Evolutionary conservation across 2,329 filamentous ascomycete genomes (phyloP).

Genomic region (Sclerotinia nivalis): DNA sequence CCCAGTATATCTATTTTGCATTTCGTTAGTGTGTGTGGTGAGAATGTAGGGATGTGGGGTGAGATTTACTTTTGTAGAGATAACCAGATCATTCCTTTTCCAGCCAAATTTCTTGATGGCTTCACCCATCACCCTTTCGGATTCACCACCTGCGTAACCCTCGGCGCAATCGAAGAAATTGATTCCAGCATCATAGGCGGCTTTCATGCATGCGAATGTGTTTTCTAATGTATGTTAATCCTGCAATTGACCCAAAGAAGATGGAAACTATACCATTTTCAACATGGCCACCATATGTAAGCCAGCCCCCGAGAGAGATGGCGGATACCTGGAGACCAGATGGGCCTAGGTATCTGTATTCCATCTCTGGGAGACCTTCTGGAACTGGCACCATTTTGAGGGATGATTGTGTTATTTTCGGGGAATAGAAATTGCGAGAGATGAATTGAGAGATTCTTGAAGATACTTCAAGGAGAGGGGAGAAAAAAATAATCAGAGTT

Average conservation of each 20-base stretch:
- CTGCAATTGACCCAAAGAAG: background rate
- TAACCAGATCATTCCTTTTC: slow-evolving; percentile 58
- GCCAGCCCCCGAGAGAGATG: slow-evolving; percentile 70
- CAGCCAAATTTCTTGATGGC: slow-evolving; percentile 58
- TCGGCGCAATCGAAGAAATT: slow-evolving; percentile 62
- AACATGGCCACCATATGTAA: slow-evolving; percentile 75
- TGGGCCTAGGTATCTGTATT: slow-evolving; percentile 70
- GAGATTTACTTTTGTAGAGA: slow-evolving; percentile 53
- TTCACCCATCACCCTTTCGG: slow-evolving; percentile 55
- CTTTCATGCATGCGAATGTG: slow-evolving; percentile 61
- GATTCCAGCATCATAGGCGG: slow-evolving; percentile 57
- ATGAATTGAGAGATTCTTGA: background rate
- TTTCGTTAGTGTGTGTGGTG: slow-evolving; percentile 16
- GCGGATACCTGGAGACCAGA: slow-evolving; percentile 74
- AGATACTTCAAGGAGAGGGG: background rate
- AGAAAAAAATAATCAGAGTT: background rate
- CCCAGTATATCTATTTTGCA: slow-evolving; percentile 60
- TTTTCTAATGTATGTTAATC: slow-evolving; percentile 47
- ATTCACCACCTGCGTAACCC: slow-evolving; percentile 53
- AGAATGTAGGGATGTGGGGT: background rate
- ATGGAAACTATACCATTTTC: slow-evolving; percentile 54
- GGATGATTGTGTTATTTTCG: background rate
- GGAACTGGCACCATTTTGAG: slow-evolving; percentile 42
- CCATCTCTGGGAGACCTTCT: slow-evolving; percentile 55
- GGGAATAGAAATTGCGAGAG: background rate